Base-by-base conservation (phyloP, 805 yeast genomes). In the Teunomyces kruisii region DNA sequence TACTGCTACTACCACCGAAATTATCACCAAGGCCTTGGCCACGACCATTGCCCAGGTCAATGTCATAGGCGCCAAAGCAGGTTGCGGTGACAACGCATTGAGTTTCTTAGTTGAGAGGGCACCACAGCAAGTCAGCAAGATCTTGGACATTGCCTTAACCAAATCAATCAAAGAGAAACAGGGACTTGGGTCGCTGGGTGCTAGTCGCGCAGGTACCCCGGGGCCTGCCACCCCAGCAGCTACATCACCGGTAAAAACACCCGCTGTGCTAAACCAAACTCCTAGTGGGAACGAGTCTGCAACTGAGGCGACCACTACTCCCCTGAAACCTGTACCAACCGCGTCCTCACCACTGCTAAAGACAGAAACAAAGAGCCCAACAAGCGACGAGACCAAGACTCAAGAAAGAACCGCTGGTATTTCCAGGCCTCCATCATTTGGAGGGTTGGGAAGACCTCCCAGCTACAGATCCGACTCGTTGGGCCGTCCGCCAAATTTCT, bases 1-100 rank as follows among this genome's bases (percentile, higher is more conserved):
- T 47, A 87, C 88, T 32, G 90, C 86, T 19, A 81, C 89, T 6
- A 88, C 92, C 41, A 87, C 96, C 0, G 87, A 83, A 47, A 81
- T 90, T 44, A 72, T 91, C 54, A 91, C 97, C 7, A 90, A 87
- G 55, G 96, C 97, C 1, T 74, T 91, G 53, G 96, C 97, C 2
- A 86, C 91, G 72, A 92, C 96, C 0, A 89, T 91, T 50, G 92
- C 95, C 9, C 94, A 87, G 61, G 92, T 87, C 8, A 85, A 86
- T 47, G 91, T 84, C 53, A 91, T 91, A 6, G 96, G 96, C 0
- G 88, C 90, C 55, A 83, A 83, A 54, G 88, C 86, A 30, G 91
- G 94, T 13, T 83, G 87, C 47, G 81, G 83, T 1, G 88, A 89
- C 15, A 86, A 86, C 55, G 91, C 94, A 4, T 68, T 87, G 49